Evolutionary conservation across 495 filamentous ascomycete genomes (phyloP), one percentile per base, ranked within the genome.

Genomic region (Pseudevernia furfuracea): DNA sequence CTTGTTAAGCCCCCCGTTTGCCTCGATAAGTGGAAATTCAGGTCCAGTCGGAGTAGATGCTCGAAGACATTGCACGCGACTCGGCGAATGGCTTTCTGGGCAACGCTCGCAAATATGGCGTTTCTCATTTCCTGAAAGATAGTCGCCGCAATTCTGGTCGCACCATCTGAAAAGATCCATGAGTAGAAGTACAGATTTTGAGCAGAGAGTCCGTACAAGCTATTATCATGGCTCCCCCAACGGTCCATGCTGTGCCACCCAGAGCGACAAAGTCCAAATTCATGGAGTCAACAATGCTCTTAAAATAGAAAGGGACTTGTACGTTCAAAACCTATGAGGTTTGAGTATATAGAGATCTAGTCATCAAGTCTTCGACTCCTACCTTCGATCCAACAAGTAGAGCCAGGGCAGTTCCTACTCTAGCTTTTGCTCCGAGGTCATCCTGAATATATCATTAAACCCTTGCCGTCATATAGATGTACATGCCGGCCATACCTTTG

Each of bases 221-320:
- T 58, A 97, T 74, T 61, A 98, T 93, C 85, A 96, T 90, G 43
- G 90, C 85, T 0, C 94, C 94, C 17, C 92, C 94, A 3, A 92
- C 87, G 6, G 91, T 92, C 68, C 86, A 88, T 25, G 90, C 95
- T 0, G 91, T 96, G 0, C 91, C 92, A 15, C 89, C 92, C 4
- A 91, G 71, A 10, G 86, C 79, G 5, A 85, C 83, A 75, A 97
- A 89, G 72, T 97, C 94, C 66, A 98, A 82, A 72, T 98, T 98
- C 90, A 98, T 95, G 28, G 87, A 86, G 73, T 98, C 94, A 53
- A 98, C 89, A 68, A 98, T 98, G 73, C 81, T 90, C 75, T 97
- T 96, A 79, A 98, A 97, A 78, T 96, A 98, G 75, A 98, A 98
- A 6, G 94, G 94, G 46, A 98, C 88, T 77, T 98, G 91, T 10